Evolutionary conservation across 2,329 filamentous ascomycete genomes (phyloP), one percentile per base, ranked within the genome.

Genomic region (Magnaporthales sp.): DNA sequence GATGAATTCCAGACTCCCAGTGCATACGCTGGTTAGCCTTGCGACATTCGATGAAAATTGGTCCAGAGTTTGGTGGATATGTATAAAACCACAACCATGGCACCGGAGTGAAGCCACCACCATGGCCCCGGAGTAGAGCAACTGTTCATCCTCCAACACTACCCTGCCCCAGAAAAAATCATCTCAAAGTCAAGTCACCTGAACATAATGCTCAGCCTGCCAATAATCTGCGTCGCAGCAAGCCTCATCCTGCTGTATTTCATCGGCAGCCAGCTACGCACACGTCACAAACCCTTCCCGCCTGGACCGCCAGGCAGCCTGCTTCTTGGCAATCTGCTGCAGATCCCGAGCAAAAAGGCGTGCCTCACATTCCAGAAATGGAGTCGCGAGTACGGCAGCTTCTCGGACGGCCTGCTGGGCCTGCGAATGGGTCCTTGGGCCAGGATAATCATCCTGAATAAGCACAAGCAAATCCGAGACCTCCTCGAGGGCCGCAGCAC

Each of bases 351-450:
- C 2, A 64, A 75, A 6, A 73, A 81, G 29, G 71, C 71, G 0
- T 79, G 84, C 66, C 68, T 81, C 0, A 80, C 84, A 65, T 84
- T 84, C 65, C 72, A 81, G 51, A 80, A 82, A 71, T 86, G 84
- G 84, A 81, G 83, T 0, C 69, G 79, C 6, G 75, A 84, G 70
- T 85, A 85, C 60, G 75, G 83, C 0, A 81, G 80, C 80, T 0
- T 77, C 80, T 56, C 74, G 76, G 6, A 72, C 84, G 69, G 74
- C 86, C 19, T 79, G 86, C 6, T 60, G 64, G 22, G 67, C 54
- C 4, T 66, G 63, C 24, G 67, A 62, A 51, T 26, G 32, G 56
- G 66, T 61, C 27, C 61, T n/a, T 58, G 60, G 0, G n/a, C 54
- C 54, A 58, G 13, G 54, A 4, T 26, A 0, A 26, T 58, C 54